Base-by-base conservation (phyloP, 1,284 basidiomycete genomes). In the Sporisorium graminicola region DNA sequence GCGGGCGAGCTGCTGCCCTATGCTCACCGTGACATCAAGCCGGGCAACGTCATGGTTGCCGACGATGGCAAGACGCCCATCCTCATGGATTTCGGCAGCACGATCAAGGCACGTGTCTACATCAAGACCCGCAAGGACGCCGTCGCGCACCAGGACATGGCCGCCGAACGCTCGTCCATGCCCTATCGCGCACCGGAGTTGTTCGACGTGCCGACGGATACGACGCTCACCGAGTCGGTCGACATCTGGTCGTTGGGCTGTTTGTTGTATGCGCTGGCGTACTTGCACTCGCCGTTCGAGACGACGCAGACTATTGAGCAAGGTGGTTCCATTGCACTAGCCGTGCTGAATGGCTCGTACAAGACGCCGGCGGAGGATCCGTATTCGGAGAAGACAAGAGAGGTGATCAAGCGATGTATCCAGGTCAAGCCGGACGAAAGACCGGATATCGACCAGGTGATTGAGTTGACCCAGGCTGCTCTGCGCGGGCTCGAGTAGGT, bases 61-160 rank as follows among this genome's bases (percentile, higher is more conserved):
- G 95, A 98, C 81, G 93, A 97, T 66, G 94, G 93, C 6, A 65
- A 57, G 26, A 78, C 80, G 16, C 90, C 91, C 13, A 93, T 99
- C 74, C 89, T 99, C 18, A 99, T 99, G 96, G 96, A 99, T 87
- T 96, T 99, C 87, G 96, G 96, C 16, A 96, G 94, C 73, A 90
- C 91, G 6, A 88, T 91, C 81, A 92, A 91, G 80, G 94, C 94
- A 9, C 89, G 93, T 42, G 89, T 96, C 62, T 88, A 88, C 51
- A 90, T 96, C 67, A 89, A 92, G 69, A 93, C 90, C 60, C 90
- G 96, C 49, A 91, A 91, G 20, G 92, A 95, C 83, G 96, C 96
- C 0, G 63, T 86, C 8, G 80, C 82, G 31, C 81, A 86, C 43
- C 85, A 86, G 58, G 82, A 85, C 57, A 46, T 84, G 31, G 83